These are phyloP conservation scores for Thalassiosira ordinaria DNA, from an alignment of 352 stramenopile species.

Conservation along the genomic window DNA sequence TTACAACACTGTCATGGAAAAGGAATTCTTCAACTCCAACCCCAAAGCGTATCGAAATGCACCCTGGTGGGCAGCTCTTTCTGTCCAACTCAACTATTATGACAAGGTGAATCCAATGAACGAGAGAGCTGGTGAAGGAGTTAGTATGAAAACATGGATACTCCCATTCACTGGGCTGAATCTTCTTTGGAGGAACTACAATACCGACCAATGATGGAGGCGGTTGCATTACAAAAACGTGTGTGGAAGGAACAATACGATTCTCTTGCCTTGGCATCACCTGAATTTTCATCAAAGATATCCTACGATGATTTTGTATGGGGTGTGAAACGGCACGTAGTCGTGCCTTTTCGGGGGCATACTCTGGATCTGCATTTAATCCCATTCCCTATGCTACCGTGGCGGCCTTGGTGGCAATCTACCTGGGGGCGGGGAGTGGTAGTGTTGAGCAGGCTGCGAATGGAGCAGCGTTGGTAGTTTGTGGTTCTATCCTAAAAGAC, in stretches of 20 bases:
- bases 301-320: conserved; percentile 81
- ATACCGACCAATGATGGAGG: conserved; percentile 71
- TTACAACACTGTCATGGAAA: conserved; percentile 52
- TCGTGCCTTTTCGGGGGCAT: conserved; percentile 79
- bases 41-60: conserved; percentile 62
- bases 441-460: conserved; percentile 82
- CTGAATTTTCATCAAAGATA: conserved; percentile 41
- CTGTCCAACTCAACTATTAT: conserved; percentile 73
- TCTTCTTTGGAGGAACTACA: conserved; percentile 62
- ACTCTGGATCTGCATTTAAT: conserved; percentile 77
- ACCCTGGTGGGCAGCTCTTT: conserved; percentile 79
- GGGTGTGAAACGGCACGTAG: conserved; percentile 79
- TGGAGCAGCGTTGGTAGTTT: conserved; percentile 79
- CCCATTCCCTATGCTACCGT: conserved; percentile 77
- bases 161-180: conserved; percentile 75
- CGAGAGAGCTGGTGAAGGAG: conserved; percentile 23
- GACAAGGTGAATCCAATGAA: conserved; percentile 69
- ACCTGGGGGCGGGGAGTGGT: conserved; percentile 74
- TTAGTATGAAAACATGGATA: conserved; percentile 77
- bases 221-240: conserved; percentile 72
- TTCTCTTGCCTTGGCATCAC: conserved; percentile 24
- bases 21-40: conserved; percentile 47
- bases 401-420: conserved; percentile 66
- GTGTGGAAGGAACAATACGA: conserved; percentile 68
- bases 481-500: conserved; percentile 75